Conservation (phyloP, 257 asterid species). For the Hygrophila difformis region DNA sequence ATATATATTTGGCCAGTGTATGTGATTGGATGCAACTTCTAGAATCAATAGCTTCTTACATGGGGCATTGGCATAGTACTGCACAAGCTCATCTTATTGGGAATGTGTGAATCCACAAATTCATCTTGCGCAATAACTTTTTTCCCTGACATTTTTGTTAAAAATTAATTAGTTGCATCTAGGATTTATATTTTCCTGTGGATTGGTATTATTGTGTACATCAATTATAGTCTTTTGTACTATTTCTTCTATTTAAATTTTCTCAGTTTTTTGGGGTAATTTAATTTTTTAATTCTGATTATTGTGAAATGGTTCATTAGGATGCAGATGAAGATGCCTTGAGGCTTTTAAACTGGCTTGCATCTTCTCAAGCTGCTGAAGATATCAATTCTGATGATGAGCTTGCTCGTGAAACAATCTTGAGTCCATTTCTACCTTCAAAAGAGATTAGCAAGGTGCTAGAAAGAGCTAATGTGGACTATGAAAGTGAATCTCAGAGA, state of each 20-base stretch:
- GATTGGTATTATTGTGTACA: constrained; percentile 4
- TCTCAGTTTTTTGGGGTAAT: constrained; percentile 8
- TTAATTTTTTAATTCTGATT: not conserved
- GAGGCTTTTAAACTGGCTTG: constrained; percentile 90
- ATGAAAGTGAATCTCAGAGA: constrained; percentile 82
- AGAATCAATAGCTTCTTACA: no score
- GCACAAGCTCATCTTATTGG: no score
- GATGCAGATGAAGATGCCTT: constrained; percentile 66
- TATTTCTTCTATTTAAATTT: not conserved
- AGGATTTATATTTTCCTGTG: no score
- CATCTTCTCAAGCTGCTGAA: constrained; percentile 95
- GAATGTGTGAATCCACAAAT: no score
- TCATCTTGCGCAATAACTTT: no score
- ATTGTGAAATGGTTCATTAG: constrained; percentile 30
- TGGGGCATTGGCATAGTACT: no score
- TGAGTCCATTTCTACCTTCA: constrained; percentile 73
- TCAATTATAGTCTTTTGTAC: not conserved
- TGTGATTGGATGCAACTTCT: no score
- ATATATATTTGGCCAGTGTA: no score
- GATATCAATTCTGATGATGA: constrained; percentile 98
- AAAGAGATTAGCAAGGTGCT: constrained; percentile 51
- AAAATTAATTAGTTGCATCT: no score
- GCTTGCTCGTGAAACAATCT: constrained; percentile 64
- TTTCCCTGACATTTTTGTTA: no score
- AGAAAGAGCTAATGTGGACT: constrained; percentile 78